Conservation (phyloP, 108 stramenopile species). For the Cyclotella atomus region DNA sequence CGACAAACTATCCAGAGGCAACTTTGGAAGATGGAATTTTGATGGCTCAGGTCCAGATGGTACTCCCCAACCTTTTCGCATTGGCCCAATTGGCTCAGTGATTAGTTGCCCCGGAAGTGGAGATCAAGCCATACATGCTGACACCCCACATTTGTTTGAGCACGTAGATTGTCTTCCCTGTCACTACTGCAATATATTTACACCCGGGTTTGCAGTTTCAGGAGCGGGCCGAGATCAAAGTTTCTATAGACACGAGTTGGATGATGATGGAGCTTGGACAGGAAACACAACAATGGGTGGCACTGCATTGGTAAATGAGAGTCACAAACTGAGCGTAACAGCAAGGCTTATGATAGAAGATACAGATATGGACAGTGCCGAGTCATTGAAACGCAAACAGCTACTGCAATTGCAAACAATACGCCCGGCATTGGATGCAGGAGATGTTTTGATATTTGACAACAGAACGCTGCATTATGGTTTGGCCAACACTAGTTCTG, state of each 20-base stretch:
- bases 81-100: slow-evolving; percentile 85
- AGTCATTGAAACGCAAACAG: slow-evolving; percentile 20
- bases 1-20: slow-evolving; percentile 57
- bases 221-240: slow-evolving; percentile 16
- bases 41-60: slow-evolving; percentile 84
- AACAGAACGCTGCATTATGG: slow-evolving; percentile 87
- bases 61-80: slow-evolving; percentile 68
- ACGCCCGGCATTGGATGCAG: slow-evolving; percentile 71
- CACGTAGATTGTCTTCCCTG: slow-evolving; percentile 68
- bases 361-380: not conserved
- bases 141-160: slow-evolving; percentile 89
- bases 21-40: slow-evolving; percentile 88
- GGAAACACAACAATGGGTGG: slow-evolving; percentile 68
- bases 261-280: slow-evolving; percentile 42
- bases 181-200: slow-evolving; percentile 87
- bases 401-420: slow-evolving; percentile 57
- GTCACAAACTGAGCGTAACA: slow-evolving; percentile 69
- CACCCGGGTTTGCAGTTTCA: slow-evolving; percentile 54
- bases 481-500: slow-evolving; percentile 69
- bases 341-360: slow-evolving; percentile 48
- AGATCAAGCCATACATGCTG: slow-evolving; percentile 91
- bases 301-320: slow-evolving; percentile 81
- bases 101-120: slow-evolving; percentile 76
- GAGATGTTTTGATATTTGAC: slow-evolving; percentile 89
- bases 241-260: slow-evolving; percentile 30